Conservation (phyloP, 306 rosid genomes). For the Quercus agrifolia region DNA sequence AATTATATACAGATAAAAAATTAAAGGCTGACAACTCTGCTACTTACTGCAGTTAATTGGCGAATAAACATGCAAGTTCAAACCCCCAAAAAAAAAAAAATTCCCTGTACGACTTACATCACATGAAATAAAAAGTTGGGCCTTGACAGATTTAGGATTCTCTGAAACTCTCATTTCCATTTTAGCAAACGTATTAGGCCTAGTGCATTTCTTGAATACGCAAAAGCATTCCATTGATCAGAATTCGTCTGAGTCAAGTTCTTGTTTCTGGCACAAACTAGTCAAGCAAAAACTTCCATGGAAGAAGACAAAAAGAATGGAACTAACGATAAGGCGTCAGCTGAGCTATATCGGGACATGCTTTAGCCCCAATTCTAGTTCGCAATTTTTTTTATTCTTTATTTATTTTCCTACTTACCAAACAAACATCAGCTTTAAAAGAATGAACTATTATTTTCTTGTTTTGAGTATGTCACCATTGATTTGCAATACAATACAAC, state of each 20-base stretch:
- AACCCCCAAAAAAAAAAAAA: too few species aligned
- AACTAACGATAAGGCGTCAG: slow-evolving; percentile 27
- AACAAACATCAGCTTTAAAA: slow-evolving; percentile 31
- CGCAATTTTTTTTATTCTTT: not conserved
- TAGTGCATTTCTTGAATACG: not conserved
- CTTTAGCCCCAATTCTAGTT: slow-evolving; percentile 6
- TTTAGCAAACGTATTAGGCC: not conserved
- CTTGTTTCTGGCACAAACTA: slow-evolving; percentile 8
- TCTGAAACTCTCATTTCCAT: not conserved
- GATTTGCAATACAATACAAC: slow-evolving; percentile 12
- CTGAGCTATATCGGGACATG: slow-evolving; percentile 10
- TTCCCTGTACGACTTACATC: not conserved
- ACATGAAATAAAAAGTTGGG: not conserved
- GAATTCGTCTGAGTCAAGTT: not conserved
- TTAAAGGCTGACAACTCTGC: not conserved
- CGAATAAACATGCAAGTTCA: not conserved
- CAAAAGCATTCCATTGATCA: not conserved
- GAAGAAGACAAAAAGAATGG: slow-evolving; percentile 27
- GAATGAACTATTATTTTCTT: slow-evolving; percentile 9
- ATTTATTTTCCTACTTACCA: not conserved
- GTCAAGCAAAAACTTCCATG: slow-evolving; percentile 8
- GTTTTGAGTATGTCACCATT: slow-evolving; percentile 15
- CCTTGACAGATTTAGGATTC: not conserved
- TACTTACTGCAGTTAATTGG: not conserved
- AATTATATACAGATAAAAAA: not conserved